Conservation (phyloP, 768 basidiomycete species). For the Xerocomellus chrysenteron region DNA sequence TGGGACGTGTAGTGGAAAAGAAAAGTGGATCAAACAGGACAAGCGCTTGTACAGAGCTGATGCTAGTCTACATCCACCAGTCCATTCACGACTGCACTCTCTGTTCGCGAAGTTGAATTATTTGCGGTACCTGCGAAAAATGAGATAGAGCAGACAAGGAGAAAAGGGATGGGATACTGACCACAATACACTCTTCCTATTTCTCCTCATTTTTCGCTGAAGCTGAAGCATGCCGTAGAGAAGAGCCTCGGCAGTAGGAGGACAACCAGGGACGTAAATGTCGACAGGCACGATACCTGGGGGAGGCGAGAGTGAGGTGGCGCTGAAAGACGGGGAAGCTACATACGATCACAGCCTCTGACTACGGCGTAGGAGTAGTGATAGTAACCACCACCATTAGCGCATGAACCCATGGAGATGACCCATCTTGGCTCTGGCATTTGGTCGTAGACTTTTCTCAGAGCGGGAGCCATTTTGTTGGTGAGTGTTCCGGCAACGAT, state of each 20-base stretch:
- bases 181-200: conserved; percentile 86
- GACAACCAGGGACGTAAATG: conserved; percentile 96
- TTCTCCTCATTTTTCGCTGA: conserved; percentile 93
- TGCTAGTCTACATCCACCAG: conserved; percentile 25
- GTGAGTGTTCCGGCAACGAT: conserved; percentile 98
- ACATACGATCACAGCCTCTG: conserved; percentile 92
- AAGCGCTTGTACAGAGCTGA: conserved; percentile 20
- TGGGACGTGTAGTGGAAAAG: background rate
- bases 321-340: conserved; percentile 6
- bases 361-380: conserved; percentile 99
- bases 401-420: conserved; percentile 99
- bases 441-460: conserved; percentile 96
- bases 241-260: conserved; percentile 93
- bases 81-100: conserved; percentile 4
- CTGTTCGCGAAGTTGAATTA: conserved; percentile 4
- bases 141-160: background rate
- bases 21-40: conserved; percentile 6
- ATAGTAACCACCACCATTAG: conserved; percentile 96
- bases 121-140: conserved; percentile 27
- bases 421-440: conserved; percentile 99
- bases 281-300: conserved; percentile 95
- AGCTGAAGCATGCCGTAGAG: conserved; percentile 96
- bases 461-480: conserved; percentile 99
- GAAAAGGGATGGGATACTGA: conserved; percentile 32
- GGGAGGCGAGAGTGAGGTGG: conserved; percentile 9